Evolutionary conservation across 345 rosid genomes (phyloP).

Genomic region (Anastatica hierochuntica): DNA sequence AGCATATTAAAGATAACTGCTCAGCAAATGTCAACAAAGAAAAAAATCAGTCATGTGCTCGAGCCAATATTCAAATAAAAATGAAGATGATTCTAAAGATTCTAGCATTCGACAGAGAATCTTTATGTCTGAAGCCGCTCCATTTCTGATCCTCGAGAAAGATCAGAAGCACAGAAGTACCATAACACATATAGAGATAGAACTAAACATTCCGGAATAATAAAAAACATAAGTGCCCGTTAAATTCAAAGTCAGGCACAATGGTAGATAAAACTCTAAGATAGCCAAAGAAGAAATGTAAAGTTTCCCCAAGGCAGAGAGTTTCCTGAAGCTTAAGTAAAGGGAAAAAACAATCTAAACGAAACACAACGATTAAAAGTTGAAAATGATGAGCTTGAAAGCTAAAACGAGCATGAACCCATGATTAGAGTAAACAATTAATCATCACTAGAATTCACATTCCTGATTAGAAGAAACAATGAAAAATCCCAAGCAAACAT

Average conservation of each 20-base stretch:
- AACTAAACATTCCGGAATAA: background rate
- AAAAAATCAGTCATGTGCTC: background rate
- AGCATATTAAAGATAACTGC: background rate
- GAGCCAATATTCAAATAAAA: too few relatives aligned
- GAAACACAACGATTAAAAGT: background rate
- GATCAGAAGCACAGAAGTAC: background rate
- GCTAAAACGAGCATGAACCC: constrained; percentile 7
- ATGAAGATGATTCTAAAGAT: background rate
- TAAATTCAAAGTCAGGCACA: too few relatives aligned
- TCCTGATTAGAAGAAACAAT: constrained; percentile 2
- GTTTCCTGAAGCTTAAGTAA: too few relatives aligned
- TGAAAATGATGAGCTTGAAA: constrained; percentile 17
- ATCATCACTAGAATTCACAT: too few relatives aligned
- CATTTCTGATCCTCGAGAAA: background rate
- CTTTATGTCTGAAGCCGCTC: background rate
- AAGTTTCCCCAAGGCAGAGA: background rate
- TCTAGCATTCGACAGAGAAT: background rate
- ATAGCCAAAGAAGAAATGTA: too few relatives aligned
- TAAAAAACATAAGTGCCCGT: background rate
- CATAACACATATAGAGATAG: too few relatives aligned
- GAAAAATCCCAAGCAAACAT: too few relatives aligned
- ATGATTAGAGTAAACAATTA: constrained; percentile 11
- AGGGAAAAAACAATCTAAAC: background rate
- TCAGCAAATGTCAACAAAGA: background rate
- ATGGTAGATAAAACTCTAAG: too few relatives aligned